Percentiles rank a stretch among this genome's conserved stretches.
These are phyloP conservation scores for Thielaviopsis musarum DNA, from an alignment of 2,329 filamentous ascomycete species.

Conservation along the genomic window DNA sequence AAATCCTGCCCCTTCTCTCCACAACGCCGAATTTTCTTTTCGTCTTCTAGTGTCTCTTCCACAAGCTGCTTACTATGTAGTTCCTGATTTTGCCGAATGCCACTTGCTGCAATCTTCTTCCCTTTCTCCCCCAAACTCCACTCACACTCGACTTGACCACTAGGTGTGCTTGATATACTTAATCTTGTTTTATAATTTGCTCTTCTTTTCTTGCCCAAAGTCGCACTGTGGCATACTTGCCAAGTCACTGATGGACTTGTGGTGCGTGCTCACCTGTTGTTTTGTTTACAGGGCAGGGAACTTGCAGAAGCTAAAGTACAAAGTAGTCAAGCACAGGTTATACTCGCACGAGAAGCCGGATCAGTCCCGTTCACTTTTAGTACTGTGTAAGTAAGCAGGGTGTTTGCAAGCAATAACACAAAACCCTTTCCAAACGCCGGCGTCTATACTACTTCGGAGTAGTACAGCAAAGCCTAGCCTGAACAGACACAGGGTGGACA, in stretches of 20 bases:
- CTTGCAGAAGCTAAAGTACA: no score
- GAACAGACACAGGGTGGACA: background rate
- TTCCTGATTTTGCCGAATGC: background rate
- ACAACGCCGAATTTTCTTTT: background rate
- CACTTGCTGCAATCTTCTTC: background rate
- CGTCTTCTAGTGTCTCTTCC: background rate
- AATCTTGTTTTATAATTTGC: background rate
- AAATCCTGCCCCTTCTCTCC: background rate
- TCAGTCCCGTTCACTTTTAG: background rate
- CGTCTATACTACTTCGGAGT: no score
- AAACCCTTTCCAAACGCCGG: background rate
- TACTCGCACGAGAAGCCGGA: background rate
- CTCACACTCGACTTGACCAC: background rate
- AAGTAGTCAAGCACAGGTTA: no score
- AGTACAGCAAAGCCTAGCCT: background rate
- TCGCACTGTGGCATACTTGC: background rate
- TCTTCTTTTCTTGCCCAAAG: background rate
- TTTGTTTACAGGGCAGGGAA: background rate
- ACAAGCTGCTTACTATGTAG: background rate
- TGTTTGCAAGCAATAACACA: background rate
- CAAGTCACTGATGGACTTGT: background rate
- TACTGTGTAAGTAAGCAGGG: background rate
- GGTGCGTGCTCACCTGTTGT: background rate
- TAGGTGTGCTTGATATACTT: no score
- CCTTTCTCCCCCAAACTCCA: background rate